Conservation (phyloP, 2,329 filamentous ascomycete species). For the Fusarium sterilihyphosum region DNA sequence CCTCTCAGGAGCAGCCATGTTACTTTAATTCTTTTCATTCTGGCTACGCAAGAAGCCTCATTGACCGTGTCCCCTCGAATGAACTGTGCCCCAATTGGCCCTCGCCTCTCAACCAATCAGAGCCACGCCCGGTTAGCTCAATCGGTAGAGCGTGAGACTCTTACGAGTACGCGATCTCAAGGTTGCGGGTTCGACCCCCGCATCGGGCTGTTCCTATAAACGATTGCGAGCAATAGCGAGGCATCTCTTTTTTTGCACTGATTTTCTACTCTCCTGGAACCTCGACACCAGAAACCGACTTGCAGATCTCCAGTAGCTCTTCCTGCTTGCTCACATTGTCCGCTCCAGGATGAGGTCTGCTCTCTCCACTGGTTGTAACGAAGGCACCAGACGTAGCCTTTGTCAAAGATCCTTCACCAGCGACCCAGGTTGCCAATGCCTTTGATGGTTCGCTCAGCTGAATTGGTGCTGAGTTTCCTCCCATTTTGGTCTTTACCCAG, state of each 20-base stretch:
- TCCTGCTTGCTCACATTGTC: conserved; percentile 26
- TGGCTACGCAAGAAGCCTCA: too few species aligned
- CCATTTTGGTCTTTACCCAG: conserved; percentile 38
- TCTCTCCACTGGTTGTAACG: conserved; percentile 18
- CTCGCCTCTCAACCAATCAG: neutral
- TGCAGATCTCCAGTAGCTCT: conserved; percentile 20
- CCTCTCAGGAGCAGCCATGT: fast-evolving
- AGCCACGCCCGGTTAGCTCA: conserved; percentile 49
- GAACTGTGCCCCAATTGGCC: neutral
- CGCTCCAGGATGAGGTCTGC: conserved; percentile 19
- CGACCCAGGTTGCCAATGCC: conserved; percentile 24
- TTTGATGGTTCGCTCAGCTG: conserved; percentile 3
- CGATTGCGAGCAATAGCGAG: conserved; percentile 26
- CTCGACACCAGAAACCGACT: conserved; percentile 8
- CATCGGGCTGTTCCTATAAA: conserved; percentile 48
- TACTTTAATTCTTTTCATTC: too few species aligned
- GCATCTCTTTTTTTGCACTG: conserved; percentile 1
- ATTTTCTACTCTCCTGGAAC: neutral
- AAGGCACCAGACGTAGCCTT: conserved; percentile 20
- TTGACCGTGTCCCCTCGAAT: fast-evolving
- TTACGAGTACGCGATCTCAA: conserved; percentile 60
- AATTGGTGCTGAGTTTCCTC: conserved; percentile 24
- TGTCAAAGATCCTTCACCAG: conserved; percentile 16
- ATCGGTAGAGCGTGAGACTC: conserved; percentile 74
- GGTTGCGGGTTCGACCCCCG: conserved; percentile 65